These are phyloP conservation scores for Hypomyces rosellus DNA, from an alignment of 2,329 filamentous ascomycete genomes.

Conservation along the genomic window DNA sequence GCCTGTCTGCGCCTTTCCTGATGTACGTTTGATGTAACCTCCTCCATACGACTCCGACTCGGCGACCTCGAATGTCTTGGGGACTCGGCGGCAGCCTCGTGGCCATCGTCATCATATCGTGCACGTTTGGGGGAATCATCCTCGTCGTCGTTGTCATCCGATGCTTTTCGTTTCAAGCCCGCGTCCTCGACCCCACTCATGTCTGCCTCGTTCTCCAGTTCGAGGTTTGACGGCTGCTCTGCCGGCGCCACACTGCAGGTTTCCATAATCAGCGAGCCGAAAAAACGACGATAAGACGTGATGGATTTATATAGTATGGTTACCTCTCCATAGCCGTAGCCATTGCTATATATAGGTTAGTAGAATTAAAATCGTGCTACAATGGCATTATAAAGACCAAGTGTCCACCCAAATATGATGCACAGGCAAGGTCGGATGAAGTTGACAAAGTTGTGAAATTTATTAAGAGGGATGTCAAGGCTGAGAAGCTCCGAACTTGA, in stretches of 20 bases:
- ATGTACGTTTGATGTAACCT: background rate
- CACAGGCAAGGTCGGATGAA: background rate
- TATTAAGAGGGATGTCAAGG: constrained; percentile 18
- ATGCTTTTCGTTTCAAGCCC: constrained; percentile 25
- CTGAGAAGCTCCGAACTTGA: constrained; percentile 15
- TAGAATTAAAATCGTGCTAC: background rate
- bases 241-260: constrained; percentile 3
- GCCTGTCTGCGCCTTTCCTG: constrained; percentile 19
- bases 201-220: background rate
- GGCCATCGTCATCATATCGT: constrained; percentile 18
- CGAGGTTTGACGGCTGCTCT: background rate
- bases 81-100: constrained; percentile 1
- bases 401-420: background rate
- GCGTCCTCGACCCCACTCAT: constrained; percentile 9
- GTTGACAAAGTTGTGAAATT: background rate
- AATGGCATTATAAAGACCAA: background rate
- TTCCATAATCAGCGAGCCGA: background rate
- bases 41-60: background rate
- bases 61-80: background rate
- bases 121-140: constrained; percentile 21
- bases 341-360: constrained; percentile 3
- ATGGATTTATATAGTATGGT: background rate
- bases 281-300: background rate
- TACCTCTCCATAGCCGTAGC: constrained; percentile 8
- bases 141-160: constrained; percentile 14